Conservation (phyloP, 257 asterid species). For the Mentha longifolia region DNA sequence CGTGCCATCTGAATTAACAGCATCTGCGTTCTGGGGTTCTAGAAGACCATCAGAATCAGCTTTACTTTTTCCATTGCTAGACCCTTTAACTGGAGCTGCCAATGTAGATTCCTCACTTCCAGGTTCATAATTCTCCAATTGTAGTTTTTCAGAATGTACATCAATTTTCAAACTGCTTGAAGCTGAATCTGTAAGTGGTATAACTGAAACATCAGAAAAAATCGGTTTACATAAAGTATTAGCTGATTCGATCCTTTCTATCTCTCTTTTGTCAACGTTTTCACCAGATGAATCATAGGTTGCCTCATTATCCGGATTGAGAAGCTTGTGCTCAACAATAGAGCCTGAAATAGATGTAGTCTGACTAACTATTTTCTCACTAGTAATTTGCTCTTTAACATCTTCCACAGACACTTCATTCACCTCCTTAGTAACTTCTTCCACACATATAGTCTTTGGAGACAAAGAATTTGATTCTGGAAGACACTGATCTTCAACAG, state of each 20-base stretch:
- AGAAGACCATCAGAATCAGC: slow-evolving; percentile 45
- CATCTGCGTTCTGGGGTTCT: slow-evolving; percentile 43
- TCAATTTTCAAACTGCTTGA: slow-evolving; percentile 32
- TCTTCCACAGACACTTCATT: slow-evolving; percentile 59
- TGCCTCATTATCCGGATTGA: slow-evolving; percentile 38
- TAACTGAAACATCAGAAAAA: slow-evolving; percentile 35
- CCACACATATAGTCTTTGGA: slow-evolving; percentile 32
- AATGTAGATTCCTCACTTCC: slow-evolving; percentile 41
- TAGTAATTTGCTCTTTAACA: slow-evolving; percentile 49
- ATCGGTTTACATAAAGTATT: slow-evolving; percentile 24
- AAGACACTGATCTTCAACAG: slow-evolving; percentile 37
- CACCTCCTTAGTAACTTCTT: slow-evolving; percentile 44
- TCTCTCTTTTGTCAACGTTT: slow-evolving; percentile 41
- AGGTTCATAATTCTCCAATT: slow-evolving; percentile 30
- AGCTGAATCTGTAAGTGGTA: slow-evolving; percentile 36
- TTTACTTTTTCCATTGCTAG: slow-evolving; percentile 35
- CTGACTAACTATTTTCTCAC: slow-evolving; percentile 48
- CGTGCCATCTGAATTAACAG: slow-evolving; percentile 45
- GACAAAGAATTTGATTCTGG: slow-evolving; percentile 38
- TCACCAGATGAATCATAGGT: slow-evolving; percentile 14
- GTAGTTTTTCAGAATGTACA: slow-evolving; percentile 27
- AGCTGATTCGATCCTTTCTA: slow-evolving; percentile 24
- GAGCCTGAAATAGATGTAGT: slow-evolving; percentile 35
- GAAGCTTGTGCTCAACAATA: slow-evolving; percentile 37
- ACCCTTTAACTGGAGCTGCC: slow-evolving; percentile 43